Evolutionary conservation across 164 flowering plant species (phyloP).

Genomic region (Protea cynaroides): DNA sequence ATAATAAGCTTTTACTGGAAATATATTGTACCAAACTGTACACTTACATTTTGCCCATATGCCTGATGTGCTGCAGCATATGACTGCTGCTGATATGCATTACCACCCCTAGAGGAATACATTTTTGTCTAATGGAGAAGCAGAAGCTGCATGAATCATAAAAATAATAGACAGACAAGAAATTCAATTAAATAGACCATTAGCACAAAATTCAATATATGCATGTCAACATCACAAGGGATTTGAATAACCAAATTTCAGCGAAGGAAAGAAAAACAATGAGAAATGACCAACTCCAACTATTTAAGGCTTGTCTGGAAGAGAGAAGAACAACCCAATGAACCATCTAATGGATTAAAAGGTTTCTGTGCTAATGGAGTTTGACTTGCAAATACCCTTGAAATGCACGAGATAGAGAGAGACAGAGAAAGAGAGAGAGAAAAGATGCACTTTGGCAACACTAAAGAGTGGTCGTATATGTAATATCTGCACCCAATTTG

Average conservation of each 20-base stretch:
- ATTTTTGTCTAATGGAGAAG: conserved; percentile 11
- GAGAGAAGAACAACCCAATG: too few relatives aligned
- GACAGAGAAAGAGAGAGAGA: too few relatives aligned
- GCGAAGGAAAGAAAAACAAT: too few relatives aligned
- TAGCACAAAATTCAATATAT: background rate
- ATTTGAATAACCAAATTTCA: background rate
- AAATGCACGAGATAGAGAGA: too few relatives aligned
- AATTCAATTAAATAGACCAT: background rate
- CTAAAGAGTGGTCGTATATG: too few relatives aligned
- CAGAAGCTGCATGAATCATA: conserved; percentile 6
- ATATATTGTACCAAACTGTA: background rate
- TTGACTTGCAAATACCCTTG: too few relatives aligned
- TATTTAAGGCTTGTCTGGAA: too few relatives aligned
- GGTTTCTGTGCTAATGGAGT: too few relatives aligned
- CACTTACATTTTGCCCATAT: conserved; percentile 63
- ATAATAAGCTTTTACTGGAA: background rate
- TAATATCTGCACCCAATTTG: too few relatives aligned
- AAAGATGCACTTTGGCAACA: too few relatives aligned
- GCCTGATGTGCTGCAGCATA: conserved; percentile 58
- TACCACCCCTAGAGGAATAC: conserved; percentile 54
- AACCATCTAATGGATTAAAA: too few relatives aligned
- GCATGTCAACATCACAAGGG: background rate
- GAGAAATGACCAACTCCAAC: too few relatives aligned
- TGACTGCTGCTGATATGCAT: conserved; percentile 64
- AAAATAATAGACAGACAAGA: background rate